Conservation (phyloP, 371 early-diverging fungal species). For the Coemansia sp. region DNA sequence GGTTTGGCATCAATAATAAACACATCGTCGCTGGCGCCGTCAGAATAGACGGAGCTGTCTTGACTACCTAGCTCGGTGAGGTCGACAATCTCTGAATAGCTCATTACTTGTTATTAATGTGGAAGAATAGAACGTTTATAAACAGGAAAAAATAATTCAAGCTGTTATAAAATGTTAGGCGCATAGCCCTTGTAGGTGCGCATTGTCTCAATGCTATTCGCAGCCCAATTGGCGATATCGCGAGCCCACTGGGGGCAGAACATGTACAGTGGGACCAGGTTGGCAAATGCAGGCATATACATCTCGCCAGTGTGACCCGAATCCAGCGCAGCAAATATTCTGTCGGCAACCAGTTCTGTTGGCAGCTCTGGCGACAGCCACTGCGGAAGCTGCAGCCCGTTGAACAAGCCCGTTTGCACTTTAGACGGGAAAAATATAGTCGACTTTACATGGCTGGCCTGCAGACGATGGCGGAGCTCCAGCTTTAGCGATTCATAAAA, state of each 20-base stretch:
- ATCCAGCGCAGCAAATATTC: slow-evolving; percentile 27
- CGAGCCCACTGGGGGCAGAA: slow-evolving; percentile 15
- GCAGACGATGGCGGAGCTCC: slow-evolving; percentile 18
- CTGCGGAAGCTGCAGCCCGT: slow-evolving; percentile 26
- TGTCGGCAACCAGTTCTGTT: slow-evolving; percentile 24
- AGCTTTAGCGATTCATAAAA: slow-evolving; percentile 44
- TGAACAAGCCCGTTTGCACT: slow-evolving; percentile 42
- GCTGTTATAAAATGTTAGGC: too few species aligned
- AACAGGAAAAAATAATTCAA: neutral
- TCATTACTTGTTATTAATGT: neutral
- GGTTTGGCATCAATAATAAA: neutral
- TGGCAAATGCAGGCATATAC: slow-evolving; percentile 25
- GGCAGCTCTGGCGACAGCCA: slow-evolving; percentile 43
- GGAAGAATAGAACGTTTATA: neutral
- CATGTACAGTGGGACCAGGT: slow-evolving; percentile 24
- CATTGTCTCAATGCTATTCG: slow-evolving; percentile 35
- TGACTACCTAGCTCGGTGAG: slow-evolving; percentile 28
- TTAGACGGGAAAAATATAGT: slow-evolving; percentile 43
- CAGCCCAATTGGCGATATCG: slow-evolving; percentile 4
- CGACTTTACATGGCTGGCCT: slow-evolving; percentile 6
- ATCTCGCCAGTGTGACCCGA: slow-evolving; percentile 16
- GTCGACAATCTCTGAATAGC: slow-evolving; percentile 16
- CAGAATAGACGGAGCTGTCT: slow-evolving; percentile 1
- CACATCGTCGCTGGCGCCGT: slow-evolving; percentile 8
- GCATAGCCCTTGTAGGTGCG: slow-evolving; percentile 21